Base-by-base conservation (phyloP, 164 flowering plant genomes). In the Protea cynaroides region DNA sequence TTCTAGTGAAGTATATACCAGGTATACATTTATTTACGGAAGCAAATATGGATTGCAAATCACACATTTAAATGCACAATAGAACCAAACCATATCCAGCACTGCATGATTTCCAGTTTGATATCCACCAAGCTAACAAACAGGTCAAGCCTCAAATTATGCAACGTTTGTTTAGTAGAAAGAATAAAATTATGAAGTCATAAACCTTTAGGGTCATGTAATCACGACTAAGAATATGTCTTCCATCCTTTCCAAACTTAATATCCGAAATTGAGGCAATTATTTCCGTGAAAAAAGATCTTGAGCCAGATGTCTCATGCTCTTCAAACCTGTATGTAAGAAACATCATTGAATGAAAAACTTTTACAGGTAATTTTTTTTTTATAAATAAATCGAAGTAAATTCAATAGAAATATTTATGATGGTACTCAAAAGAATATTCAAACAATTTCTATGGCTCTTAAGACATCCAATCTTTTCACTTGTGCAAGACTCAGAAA, bases 191-290 rank as follows among this genome's bases (percentile, higher is more conserved):
- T 0, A 15, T 15, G 19, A 15, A 49, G 7, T 3, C 17, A 47
- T 17, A 15, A 49, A 49, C 52, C 52, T 49, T 49, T 13, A 49
- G 52, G 17, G 52, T 49, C 52, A 49, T 49, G 21, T 49, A 49
- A 49, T 49, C 52, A 49, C 52, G 52, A 18, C 52, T 49, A 15
- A 49, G 52, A 13, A 49, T 49, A 18, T 49, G 19, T 49, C 52
- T 49, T 15, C 52, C 52, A 49, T 49, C 19, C 52, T 49, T 49
- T 49, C 52, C 52, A 49, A 49, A 49, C 15, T 49, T 49, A 49
- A 49, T 49, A 49, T 49, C 52, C 6, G 52, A 49, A 18, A 49
- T 49, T 49, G 52, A 49, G 52, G 52, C 52, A 49, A 49, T 49
- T 1, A 49, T 49, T 18, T 49, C 52, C 17, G 52, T 49, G 52